Evolutionary conservation across 192 early-diverging fungal species (phyloP).

Genomic region (Linnemannia hyalina): DNA sequence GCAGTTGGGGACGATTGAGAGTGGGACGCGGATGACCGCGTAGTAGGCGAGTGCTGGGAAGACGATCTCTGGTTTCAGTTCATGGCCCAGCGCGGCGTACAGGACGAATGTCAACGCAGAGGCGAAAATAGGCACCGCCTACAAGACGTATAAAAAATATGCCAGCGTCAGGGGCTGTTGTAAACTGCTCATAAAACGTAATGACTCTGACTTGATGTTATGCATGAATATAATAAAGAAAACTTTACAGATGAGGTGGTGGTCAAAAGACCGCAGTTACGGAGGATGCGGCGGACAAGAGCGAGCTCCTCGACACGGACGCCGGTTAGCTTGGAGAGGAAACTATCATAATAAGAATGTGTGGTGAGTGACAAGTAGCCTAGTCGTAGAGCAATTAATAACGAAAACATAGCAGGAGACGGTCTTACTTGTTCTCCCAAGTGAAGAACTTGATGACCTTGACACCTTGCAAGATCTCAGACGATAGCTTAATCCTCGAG

Average conservation of each 20-base stretch:
- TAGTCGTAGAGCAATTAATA: too few relatives aligned
- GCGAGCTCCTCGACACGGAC: conserved; percentile 19
- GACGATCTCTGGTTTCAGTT: conserved; percentile 15
- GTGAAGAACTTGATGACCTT: conserved; percentile 74
- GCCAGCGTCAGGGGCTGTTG: not conserved
- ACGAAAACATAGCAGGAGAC: not conserved
- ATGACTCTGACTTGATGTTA: too few relatives aligned
- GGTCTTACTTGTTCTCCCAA: conserved; percentile 57
- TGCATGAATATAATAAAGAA: not conserved
- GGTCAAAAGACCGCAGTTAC: conserved; percentile 2
- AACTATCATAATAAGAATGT: not conserved
- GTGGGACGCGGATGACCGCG: conserved; percentile 9
- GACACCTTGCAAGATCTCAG: conserved; percentile 65
- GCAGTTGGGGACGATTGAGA: conserved; percentile 10
- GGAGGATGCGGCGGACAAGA: not conserved
- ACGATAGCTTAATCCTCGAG: conserved; percentile 58
- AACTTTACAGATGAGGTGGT: conserved; percentile 18
- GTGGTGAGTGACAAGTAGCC: not conserved
- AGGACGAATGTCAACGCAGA: conserved; percentile 14
- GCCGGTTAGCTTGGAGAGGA: conserved; percentile 4
- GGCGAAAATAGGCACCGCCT: conserved; percentile 25
- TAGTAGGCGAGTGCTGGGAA: conserved; percentile 30
- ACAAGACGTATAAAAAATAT: not conserved
- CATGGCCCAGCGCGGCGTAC: conserved; percentile 8
- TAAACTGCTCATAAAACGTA: not conserved